Base-by-base conservation (phyloP, 352 stramenopile genomes). In the Globisporangium spiculum region DNA sequence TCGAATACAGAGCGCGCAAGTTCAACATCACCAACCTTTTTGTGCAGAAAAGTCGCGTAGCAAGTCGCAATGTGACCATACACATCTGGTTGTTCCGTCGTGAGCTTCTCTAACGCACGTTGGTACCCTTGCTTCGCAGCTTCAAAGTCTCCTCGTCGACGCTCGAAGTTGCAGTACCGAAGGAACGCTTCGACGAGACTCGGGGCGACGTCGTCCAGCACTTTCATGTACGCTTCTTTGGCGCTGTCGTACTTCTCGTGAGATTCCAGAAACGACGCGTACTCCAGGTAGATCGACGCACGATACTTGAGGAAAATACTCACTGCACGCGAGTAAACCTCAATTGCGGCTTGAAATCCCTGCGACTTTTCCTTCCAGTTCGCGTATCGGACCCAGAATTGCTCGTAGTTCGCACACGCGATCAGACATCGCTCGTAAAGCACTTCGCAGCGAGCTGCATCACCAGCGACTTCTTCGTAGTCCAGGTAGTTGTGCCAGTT, bases 401-500 rank as follows among this genome's bases (percentile, higher is more conserved):
- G 75, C 62, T 92, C 84, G 67, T 94, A 94, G 74, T 94, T 94
- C 9, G 86, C 86, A 66, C 86, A 94, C 9, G 86, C 81, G 68
- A 94, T 92, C 60, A 94, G 59, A 67, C 86, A 92, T 30, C 86
- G 86, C 69, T 92, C 84, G 72, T 94, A 94, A 18, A 94, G 67
- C 34, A 79, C 74, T 64, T 90, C 74, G 54, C 83, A 92, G n/a
- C 80, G 80, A 16, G 56, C 61, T 44, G 71, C 59, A 64, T 92
- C 75, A 3, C 72, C 81, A 8, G 74, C 70, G 26, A 78, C 78
- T 46, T 94, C 86, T 76, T 94, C 86, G 62, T 85, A 94, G 59
- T 94, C 86, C 55, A 94, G 67, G 58, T 94, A 94, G 46, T 65
- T 77, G 68, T 92, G 84, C 86, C 86, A 94, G 67, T 94, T 94